Conservation (phyloP, 2,329 filamentous ascomycete genomes). For the Karstenula rhodostoma region DNA sequence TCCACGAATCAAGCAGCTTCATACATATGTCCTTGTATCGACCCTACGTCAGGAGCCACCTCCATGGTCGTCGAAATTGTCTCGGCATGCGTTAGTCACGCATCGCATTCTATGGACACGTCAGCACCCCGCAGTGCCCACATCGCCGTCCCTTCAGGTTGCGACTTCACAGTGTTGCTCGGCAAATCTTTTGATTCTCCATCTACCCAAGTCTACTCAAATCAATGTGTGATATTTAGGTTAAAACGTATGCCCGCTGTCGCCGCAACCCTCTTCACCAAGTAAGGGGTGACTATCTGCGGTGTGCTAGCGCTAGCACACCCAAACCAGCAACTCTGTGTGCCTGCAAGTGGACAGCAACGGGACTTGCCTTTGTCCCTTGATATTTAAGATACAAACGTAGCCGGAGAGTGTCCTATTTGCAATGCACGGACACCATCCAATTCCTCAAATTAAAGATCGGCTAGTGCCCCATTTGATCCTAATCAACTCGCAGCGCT, state of each 20-base stretch:
- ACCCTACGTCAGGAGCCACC: no score
- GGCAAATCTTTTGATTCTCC: background rate
- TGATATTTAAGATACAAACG: background rate
- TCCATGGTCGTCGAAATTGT: no score
- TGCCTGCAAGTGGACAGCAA: background rate
- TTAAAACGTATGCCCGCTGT: background rate
- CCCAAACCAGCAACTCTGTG: background rate
- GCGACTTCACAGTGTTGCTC: conserved; percentile 2
- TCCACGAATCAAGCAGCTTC: no score
- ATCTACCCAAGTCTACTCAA: no score
- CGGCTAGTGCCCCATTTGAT: background rate
- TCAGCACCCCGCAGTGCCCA: conserved; percentile 2
- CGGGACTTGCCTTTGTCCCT: conserved; percentile 1
- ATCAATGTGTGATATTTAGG: background rate
- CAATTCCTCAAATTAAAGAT: background rate
- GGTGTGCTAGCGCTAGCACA: background rate
- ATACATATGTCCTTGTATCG: no score
- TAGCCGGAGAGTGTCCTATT: conserved; percentile 3
- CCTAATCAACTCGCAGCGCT: background rate
- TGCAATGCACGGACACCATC: background rate
- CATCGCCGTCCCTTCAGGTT: background rate
- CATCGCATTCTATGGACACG: background rate
- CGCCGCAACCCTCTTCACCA: background rate
- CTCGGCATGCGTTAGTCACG: no score
- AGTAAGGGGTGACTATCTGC: background rate